Percentiles rank a stretch among this genome's conserved stretches.
These are phyloP conservation scores for Clarireedia paspali DNA, from an alignment of 2,329 filamentous ascomycete genomes.

Conservation along the genomic window DNA sequence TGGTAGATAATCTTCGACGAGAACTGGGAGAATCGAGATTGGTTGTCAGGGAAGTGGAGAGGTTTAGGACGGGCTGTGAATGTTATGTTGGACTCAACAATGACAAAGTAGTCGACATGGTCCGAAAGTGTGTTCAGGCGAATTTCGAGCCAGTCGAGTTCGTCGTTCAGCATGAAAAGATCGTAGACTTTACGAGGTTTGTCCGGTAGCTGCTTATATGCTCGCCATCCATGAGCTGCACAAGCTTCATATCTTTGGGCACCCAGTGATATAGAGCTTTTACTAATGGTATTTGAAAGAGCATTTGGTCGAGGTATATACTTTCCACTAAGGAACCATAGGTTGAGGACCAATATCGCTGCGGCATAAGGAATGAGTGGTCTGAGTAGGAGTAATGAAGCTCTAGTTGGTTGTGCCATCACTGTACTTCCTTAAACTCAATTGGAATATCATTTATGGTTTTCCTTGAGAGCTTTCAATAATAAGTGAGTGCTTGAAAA, in stretches of 20 bases:
- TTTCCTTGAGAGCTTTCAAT: too few relatives aligned
- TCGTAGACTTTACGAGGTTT: constrained; percentile 47
- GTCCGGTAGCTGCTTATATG: background rate
- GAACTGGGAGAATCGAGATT: constrained; percentile 43
- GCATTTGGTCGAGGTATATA: background rate
- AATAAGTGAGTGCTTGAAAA: too few relatives aligned
- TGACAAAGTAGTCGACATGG: constrained; percentile 56
- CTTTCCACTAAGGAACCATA: too few relatives aligned
- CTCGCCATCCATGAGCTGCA: constrained; percentile 8
- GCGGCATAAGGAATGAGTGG: too few relatives aligned
- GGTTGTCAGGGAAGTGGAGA: constrained; percentile 43
- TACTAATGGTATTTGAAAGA: background rate
- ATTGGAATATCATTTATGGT: too few relatives aligned
- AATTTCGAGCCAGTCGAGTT: constrained; percentile 60
- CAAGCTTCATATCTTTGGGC: background rate
- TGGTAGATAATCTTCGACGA: constrained; percentile 55
- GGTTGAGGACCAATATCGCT: too few relatives aligned
- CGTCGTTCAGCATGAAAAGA: constrained; percentile 53
- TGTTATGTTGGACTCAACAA: constrained; percentile 52
- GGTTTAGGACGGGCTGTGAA: constrained; percentile 52
- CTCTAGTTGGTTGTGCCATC: too few relatives aligned
- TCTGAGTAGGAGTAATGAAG: too few relatives aligned
- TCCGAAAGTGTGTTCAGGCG: constrained; percentile 50
- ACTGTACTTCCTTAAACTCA: too few relatives aligned
- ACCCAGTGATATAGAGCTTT: background rate